phyloP scores from a whole-genome alignment of 176 grass and related monocot genomes.

The Hsuehochloa calcarea region DNA sequence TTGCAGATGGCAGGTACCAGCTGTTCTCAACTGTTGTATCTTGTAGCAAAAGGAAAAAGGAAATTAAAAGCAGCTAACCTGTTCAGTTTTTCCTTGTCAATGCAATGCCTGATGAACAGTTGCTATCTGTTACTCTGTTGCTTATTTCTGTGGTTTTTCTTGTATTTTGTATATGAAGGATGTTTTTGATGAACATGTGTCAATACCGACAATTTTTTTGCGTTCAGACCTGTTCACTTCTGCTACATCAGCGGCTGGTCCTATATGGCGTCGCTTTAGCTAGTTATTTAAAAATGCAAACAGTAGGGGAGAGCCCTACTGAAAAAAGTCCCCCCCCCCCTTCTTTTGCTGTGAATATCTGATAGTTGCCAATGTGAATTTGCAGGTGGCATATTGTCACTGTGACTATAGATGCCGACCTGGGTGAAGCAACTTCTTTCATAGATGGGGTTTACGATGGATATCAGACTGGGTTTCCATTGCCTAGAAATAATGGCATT shows the following conservation, averaged over 20 bases:
- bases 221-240: constrained; percentile 24
- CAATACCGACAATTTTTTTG: not conserved
- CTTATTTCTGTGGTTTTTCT: not conserved
- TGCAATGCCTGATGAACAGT: not conserved
- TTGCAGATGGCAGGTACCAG: constrained; percentile 96
- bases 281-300: not conserved
- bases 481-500: constrained; percentile 63
- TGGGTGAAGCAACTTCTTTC: constrained; percentile 94
- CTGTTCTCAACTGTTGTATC: constrained; percentile 1
- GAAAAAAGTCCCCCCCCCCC: not conserved
- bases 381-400: constrained; percentile 97
- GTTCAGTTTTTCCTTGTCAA: constrained; percentile 10
- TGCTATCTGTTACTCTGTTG: not conserved
- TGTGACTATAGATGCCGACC: constrained; percentile 90
- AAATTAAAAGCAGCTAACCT: not conserved
- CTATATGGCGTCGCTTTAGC: constrained; percentile 21
- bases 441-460: constrained; percentile 91
- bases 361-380: constrained; percentile 26
- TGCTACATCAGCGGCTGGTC: constrained; percentile 15
- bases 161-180: not conserved
- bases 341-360: constrained; percentile 10
- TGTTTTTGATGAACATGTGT: not conserved
- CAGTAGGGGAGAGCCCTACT: not conserved
- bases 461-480: constrained; percentile 79
- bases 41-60: not conserved